Conservation (phyloP, 2,329 filamentous ascomycete species). For the Sporothrix humicola region DNA sequence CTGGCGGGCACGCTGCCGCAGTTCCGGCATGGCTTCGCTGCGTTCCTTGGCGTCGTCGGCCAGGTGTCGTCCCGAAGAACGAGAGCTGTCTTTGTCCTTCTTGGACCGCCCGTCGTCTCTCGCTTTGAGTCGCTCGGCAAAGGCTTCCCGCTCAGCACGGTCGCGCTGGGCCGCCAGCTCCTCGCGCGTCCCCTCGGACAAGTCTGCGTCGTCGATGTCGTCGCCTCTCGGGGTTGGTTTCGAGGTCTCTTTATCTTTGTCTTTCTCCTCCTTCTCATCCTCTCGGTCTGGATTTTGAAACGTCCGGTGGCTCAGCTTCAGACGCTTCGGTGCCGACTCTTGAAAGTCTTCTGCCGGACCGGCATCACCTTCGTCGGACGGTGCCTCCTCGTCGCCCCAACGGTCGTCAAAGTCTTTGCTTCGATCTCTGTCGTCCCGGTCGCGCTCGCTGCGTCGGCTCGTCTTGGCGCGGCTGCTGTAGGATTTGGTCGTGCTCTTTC, state of each 20-base stretch:
- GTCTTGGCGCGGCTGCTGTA: conserved; percentile 47
- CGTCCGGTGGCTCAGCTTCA: conserved; percentile 62
- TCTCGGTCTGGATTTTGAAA: conserved; percentile 50
- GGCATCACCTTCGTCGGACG: conserved; percentile 47
- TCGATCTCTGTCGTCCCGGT: conserved; percentile 52
- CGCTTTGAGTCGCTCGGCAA: conserved; percentile 74
- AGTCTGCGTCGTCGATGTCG: conserved; percentile 50
- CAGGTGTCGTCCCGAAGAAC: conserved; percentile 64
- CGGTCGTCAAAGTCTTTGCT: conserved; percentile 69
- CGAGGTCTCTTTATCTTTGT: no score
- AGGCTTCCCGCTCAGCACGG: conserved; percentile 76
- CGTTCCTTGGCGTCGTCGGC: conserved; percentile 72
- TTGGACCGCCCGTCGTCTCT: conserved; percentile 75
- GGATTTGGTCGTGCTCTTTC: conserved; percentile 45
- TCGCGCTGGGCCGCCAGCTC: conserved; percentile 69
- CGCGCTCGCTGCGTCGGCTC: conserved; percentile 45
- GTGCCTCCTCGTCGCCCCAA: conserved; percentile 79
- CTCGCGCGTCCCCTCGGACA: conserved; percentile 65
- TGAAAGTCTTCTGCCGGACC: conserved; percentile 65
- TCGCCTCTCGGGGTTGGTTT: conserved; percentile 38
- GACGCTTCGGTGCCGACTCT: conserved; percentile 73
- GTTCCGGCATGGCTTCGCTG: conserved; percentile 74
- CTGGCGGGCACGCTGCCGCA: conserved; percentile 84
- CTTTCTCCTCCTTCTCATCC: conserved; percentile 37
- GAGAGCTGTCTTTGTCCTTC: no score